A percentile compares a stretch with the other conserved stretches of the same genome.
Conservation (phyloP, 2,329 filamentous ascomycete genomes). For the Escovopsis sp. region DNA sequence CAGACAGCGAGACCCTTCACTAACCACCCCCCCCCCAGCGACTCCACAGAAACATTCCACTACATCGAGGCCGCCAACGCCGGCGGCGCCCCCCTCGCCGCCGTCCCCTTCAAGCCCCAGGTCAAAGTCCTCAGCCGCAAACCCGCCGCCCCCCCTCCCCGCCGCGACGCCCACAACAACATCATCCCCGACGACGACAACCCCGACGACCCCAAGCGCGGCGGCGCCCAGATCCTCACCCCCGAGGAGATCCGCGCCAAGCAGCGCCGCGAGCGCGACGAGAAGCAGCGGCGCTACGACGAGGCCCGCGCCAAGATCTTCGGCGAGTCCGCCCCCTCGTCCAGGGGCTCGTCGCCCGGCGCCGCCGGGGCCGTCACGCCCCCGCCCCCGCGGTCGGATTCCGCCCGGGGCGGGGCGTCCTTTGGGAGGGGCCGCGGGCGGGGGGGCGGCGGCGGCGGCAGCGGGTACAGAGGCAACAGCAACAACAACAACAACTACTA, state of each 20-base stretch:
- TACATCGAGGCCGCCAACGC: constrained; percentile 54
- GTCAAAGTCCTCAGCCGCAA: constrained; percentile 79
- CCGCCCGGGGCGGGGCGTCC: constrained; percentile 9
- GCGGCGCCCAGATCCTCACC: constrained; percentile 41
- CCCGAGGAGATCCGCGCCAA: constrained; percentile 65
- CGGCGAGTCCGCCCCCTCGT: constrained; percentile 41
- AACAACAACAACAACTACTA: constrained; percentile 8
- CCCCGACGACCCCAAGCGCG: constrained; percentile 48
- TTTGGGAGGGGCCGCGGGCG: constrained; percentile 30
- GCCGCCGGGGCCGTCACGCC: constrained; percentile 23
- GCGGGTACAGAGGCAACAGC: constrained; percentile 11
- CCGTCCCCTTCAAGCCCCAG: constrained; percentile 56
- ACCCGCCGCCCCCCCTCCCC: constrained; percentile 44
- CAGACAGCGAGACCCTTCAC: no score
- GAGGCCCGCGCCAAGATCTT: constrained; percentile 81
- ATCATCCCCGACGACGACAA: constrained; percentile 29
- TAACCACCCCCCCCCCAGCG: no score
- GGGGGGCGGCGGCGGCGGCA: constrained; percentile 22
- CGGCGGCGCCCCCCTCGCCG: constrained; percentile 39
- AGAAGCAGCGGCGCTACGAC: constrained; percentile 82
- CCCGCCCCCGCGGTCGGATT: constrained; percentile 35
- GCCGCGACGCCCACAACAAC: constrained; percentile 34
- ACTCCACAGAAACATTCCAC: constrained; percentile 58
- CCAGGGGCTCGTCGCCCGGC: constrained; percentile 45
- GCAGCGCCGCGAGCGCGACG: constrained; percentile 66